These are phyloP conservation scores for Rosa lucieae DNA, from an alignment of 306 rosid genomes.

Conservation along the genomic window DNA sequence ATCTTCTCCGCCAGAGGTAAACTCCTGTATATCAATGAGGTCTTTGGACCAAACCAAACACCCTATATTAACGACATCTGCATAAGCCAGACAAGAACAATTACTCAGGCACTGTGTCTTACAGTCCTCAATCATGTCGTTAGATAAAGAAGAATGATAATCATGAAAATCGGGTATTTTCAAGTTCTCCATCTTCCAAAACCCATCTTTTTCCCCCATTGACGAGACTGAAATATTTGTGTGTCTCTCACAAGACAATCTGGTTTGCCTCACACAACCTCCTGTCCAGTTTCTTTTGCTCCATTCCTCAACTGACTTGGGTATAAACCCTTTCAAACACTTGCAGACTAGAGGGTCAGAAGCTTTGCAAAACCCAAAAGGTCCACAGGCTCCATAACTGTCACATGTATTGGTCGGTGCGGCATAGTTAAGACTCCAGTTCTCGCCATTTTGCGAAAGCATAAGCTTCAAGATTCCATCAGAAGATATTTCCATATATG, in stretches of 20 bases:
- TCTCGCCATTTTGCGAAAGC: neutral
- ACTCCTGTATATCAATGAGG: constrained; percentile 20
- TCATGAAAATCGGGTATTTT: constrained; percentile 30
- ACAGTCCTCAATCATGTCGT: neutral
- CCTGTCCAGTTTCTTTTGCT: constrained; percentile 1
- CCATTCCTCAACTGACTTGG: constrained; percentile 18
- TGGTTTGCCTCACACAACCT: constrained; percentile 21
- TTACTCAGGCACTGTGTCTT: constrained; percentile 18
- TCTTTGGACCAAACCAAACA: constrained; percentile 24
- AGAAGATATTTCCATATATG: neutral
- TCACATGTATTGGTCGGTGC: neutral
- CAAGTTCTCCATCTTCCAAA: neutral
- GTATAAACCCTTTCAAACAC: constrained; percentile 23
- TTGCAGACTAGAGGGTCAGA: constrained; percentile 18
- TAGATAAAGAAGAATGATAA: neutral
- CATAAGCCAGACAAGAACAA: constrained; percentile 33
- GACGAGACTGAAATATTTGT: neutral
- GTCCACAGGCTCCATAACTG: constrained; percentile 9
- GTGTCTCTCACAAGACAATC: neutral
- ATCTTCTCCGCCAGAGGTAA: neutral
- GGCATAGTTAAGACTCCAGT: neutral
- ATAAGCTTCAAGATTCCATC: neutral
- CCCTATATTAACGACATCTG: neutral
- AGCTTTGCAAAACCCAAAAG: constrained; percentile 18
- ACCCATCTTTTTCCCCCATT: neutral